phyloP scores from a whole-genome alignment of 2,329 filamentous ascomycete genomes.

The Pleoardoris graminearum region DNA sequence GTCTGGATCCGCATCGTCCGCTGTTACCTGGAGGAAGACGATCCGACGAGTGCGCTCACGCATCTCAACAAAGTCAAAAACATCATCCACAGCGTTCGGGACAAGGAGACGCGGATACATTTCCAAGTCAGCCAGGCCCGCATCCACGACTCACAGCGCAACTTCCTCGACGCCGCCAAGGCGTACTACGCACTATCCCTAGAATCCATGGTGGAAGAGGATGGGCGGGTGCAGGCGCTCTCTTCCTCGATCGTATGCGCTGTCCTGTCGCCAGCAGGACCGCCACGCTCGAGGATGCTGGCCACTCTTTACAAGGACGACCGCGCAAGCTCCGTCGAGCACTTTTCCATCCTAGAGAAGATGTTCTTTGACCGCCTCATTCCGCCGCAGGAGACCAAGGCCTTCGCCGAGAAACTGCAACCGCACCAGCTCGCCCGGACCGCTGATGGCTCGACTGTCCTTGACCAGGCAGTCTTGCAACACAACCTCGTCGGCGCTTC shows the following conservation, averaged over 20 bases:
- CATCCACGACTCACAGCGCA: constrained; percentile 86
- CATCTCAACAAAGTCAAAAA: constrained; percentile 97
- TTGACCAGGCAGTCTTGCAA: constrained; percentile 91
- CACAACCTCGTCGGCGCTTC: constrained; percentile 92
- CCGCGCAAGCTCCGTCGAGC: constrained; percentile 70
- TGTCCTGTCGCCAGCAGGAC: constrained; percentile 88
- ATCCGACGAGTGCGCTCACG: constrained; percentile 79
- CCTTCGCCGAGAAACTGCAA: constrained; percentile 78
- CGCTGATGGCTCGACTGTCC: constrained; percentile 86
- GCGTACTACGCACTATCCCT: constrained; percentile 88
- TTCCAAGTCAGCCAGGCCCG: constrained; percentile 92
- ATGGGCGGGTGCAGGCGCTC: constrained; percentile 82
- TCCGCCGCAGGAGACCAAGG: constrained; percentile 76
- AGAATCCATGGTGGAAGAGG: constrained; percentile 76
- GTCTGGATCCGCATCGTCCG: constrained; percentile 94
- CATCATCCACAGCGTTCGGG: constrained; percentile 75
- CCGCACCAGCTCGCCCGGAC: constrained; percentile 91
- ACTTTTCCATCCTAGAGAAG: constrained; percentile 91
- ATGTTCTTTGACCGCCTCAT: constrained; percentile 93
- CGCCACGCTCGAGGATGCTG: constrained; percentile 76
- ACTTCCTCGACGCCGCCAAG: constrained; percentile 84
- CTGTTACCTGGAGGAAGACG: constrained; percentile 91
- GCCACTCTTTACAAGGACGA: constrained; percentile 93
- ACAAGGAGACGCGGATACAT: constrained; percentile 75
- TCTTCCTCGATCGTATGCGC: constrained; percentile 89